These are phyloP conservation scores for Fraxinus floribunda DNA, from an alignment of 305 asterid species.

Conservation along the genomic window DNA sequence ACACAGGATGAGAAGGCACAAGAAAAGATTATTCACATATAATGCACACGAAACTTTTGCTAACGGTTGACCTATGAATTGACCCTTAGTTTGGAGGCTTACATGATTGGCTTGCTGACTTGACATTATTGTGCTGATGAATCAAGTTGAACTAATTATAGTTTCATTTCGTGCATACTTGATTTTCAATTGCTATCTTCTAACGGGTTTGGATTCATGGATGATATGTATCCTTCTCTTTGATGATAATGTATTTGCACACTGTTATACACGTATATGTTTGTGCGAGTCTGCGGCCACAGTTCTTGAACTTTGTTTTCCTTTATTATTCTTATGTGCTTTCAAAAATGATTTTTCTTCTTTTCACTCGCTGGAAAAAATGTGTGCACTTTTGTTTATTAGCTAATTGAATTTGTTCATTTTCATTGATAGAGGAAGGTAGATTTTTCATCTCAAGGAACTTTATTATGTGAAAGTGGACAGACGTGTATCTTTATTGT, in stretches of 20 bases:
- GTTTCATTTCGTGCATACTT: not conserved
- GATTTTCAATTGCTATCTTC: not conserved
- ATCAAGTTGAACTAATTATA: not conserved
- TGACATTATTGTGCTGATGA: not conserved
- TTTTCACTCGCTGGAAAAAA: not conserved
- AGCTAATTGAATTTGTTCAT: not conserved
- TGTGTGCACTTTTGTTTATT: not conserved
- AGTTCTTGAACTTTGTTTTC: not conserved
- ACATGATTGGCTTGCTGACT: not conserved
- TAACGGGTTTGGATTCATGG: not conserved
- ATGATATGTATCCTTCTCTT: not conserved
- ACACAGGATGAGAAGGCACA: not conserved
- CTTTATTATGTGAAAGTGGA: not conserved
- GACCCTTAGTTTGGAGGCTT: not conserved
- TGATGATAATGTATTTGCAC: not conserved
- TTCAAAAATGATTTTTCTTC: not conserved
- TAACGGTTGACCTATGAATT: not conserved
- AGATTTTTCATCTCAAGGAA: not conserved
- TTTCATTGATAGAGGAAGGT: not conserved
- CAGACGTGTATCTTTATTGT: not conserved
- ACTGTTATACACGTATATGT: not conserved
- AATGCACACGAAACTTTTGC: not conserved
- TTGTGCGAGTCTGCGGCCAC: not conserved
- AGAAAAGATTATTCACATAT: not conserved
- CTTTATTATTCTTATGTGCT: not conserved